phyloP scores from a whole-genome alignment of 108 stramenopile genomes.

The Nitzschia putrida region DNA sequence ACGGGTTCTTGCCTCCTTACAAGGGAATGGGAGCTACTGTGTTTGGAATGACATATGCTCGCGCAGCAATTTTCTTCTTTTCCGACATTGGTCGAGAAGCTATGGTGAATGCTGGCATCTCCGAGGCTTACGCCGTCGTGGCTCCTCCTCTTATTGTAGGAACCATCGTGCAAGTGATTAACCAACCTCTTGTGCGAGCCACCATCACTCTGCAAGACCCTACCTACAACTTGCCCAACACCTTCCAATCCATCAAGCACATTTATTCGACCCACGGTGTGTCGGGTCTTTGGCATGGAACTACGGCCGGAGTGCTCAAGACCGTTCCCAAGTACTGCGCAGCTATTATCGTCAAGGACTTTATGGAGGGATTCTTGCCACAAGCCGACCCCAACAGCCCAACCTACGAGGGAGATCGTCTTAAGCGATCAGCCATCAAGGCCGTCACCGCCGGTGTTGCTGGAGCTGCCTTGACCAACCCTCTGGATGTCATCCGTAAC shows the following conservation, averaged over 20 bases:
- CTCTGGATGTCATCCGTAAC: conserved; percentile 95
- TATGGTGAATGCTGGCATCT: conserved; percentile 28
- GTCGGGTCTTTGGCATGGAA: conserved; percentile 88
- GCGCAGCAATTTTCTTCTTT: conserved; percentile 95
- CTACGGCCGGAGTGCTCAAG: conserved; percentile 92
- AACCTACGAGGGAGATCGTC: conserved; percentile 58
- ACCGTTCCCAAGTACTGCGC: conserved; percentile 98
- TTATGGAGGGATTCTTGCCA: conserved; percentile 65
- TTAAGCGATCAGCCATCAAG: conserved; percentile 88
- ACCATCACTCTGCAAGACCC: conserved; percentile 93
- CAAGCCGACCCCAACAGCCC: conserved; percentile 58
- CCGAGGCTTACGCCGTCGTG: conserved; percentile 52
- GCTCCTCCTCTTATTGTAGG: conserved; percentile 84
- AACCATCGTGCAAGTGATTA: conserved; percentile 87
- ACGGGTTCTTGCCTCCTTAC: conserved; percentile 93
- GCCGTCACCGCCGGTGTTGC: conserved; percentile 89
- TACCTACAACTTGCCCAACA: conserved; percentile 63
- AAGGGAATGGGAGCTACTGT: conserved; percentile 90
- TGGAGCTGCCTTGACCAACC: conserved; percentile 96
- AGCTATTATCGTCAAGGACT: conserved; percentile 91
- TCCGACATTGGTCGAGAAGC: conserved; percentile 82
- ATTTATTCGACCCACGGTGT: conserved; percentile 81
- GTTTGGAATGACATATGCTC: conserved; percentile 96
- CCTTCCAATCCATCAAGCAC: conserved; percentile 59
- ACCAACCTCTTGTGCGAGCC: conserved; percentile 93